Percentiles rank a stretch among this genome's conserved stretches.
Conservation (phyloP, 139 green algal species). For the Ettlia oleoabundans region DNA sequence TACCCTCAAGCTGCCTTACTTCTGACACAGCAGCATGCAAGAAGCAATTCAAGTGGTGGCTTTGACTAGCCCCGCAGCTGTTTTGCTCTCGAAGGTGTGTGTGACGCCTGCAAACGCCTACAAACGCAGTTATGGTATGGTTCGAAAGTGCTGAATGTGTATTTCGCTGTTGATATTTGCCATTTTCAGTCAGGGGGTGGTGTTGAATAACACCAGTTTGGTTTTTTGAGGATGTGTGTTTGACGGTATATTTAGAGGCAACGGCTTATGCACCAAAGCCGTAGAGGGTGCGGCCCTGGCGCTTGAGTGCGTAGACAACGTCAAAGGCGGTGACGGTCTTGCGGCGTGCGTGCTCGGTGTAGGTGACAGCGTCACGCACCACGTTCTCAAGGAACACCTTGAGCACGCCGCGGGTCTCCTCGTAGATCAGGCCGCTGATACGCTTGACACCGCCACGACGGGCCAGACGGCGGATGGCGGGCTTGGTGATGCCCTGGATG, state of each 20-base stretch:
- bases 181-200: not conserved
- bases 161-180: not conserved
- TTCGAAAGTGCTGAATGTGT: not conserved
- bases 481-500: conserved; percentile 80
- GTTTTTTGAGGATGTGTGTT: not conserved
- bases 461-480: conserved; percentile 82
- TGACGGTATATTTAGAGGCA: too few species aligned
- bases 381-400: conserved; percentile 96
- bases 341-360: conserved; percentile 96
- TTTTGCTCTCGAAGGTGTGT: too few species aligned
- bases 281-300: conserved; percentile 96
- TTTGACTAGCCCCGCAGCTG: too few species aligned
- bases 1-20: too few species aligned
- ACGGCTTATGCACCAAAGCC: conserved; percentile 86
- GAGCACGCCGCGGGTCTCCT: conserved; percentile 89
- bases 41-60: too few species aligned
- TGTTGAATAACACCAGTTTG: conserved; percentile 9
- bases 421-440: conserved; percentile 89
- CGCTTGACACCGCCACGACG: conserved; percentile 88
- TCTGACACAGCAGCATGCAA: too few species aligned
- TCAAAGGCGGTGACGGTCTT: conserved; percentile 98
- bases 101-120: not conserved
- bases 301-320: conserved; percentile 96
- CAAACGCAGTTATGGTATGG: not conserved
- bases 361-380: conserved; percentile 95